Percentiles rank a stretch among this genome's conserved stretches.
phyloP scores from a whole-genome alignment of 768 basidiomycete species.

The Tulasnella sp. region DNA sequence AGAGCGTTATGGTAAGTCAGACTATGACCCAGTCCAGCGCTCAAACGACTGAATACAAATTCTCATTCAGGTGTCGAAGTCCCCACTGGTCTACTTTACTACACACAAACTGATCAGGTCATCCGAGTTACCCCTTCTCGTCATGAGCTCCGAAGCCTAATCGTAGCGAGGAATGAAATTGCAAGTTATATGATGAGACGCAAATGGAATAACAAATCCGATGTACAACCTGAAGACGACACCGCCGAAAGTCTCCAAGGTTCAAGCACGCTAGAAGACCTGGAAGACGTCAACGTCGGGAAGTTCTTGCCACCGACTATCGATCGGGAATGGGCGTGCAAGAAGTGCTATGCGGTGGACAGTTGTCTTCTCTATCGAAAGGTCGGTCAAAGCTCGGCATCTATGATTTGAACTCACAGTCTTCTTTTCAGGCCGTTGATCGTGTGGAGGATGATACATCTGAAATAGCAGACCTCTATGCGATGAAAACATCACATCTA shows the following conservation, averaged over 20 bases:
- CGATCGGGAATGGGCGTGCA: slow-evolving; percentile 66
- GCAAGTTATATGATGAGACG: slow-evolving; percentile 61
- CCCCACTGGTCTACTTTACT: slow-evolving; percentile 76
- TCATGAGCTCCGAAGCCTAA: slow-evolving; percentile 74
- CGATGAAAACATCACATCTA: slow-evolving; percentile 68
- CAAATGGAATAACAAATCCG: slow-evolving; percentile 14
- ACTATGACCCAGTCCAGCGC: background rate
- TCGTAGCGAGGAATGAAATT: slow-evolving; percentile 74
- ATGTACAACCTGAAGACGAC: slow-evolving; percentile 3
- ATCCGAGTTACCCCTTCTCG: slow-evolving; percentile 63
- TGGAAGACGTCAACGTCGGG: too few species aligned
- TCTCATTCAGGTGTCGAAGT: slow-evolving; percentile 45
- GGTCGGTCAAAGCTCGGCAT: slow-evolving; percentile 29
- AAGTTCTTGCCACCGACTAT: slow-evolving; percentile 84
- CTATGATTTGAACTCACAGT: slow-evolving; percentile 11
- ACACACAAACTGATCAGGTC: slow-evolving; percentile 83
- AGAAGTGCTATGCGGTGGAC: slow-evolving; percentile 69
- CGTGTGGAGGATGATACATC: slow-evolving; percentile 39
- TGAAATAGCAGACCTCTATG: slow-evolving; percentile 49
- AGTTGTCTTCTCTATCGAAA: slow-evolving; percentile 91
- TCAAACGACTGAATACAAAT: background rate
- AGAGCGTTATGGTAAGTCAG: slow-evolving; percentile 57
- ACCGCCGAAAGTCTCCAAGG: too few species aligned
- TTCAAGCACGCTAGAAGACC: slow-evolving; percentile 18
- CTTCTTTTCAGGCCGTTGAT: slow-evolving; percentile 49